Evolutionary conservation across 768 basidiomycete species (phyloP), one percentile per base, ranked within the genome.

Genomic region (Roridomyces roridus): DNA sequence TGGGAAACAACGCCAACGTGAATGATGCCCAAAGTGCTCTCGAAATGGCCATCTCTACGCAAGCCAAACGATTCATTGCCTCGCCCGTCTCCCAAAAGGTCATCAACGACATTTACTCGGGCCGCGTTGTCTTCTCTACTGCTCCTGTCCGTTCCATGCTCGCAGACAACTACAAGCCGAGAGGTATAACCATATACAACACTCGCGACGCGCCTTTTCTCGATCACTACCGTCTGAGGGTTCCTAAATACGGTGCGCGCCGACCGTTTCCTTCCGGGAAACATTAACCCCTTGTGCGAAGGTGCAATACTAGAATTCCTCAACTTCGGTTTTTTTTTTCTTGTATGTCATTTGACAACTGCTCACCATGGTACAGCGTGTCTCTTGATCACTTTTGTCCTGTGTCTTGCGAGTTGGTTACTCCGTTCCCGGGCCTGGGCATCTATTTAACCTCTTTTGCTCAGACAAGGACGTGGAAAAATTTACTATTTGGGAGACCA

Each of bases 21-120:
- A 73, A 87, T 50, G 86, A 86, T 58, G 83, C 87, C 15, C 85
- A 91, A 68, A 94, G 88, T 67, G 92, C 93, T 2, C 80, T 97
- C 5, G 95, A 96, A 91, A 88, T 97, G 82, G 94, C 94, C 3
- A 92, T 98, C 64, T 84, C 89, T 8, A 94, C 93, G 0, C 77
- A 86, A 48, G 83, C 94, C 5, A 98, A 96, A 70, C 78, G 82
- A 25, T 96, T 98, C 66, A 77, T 97, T 11, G 82, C 93, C 2
- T 85, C 89, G 0, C 86, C 93, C 0, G 80, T 97, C 21, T 86
- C 93, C 4, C 96, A 98, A 70, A 86, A 86, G 50, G 88, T 97
- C 24, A 85, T 98, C 31, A 87, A 88, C 63, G 90, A 94, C 49
- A 92, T 99, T 45, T 91, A 95, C 71, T 77, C 84, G 4, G 96